Evolutionary conservation across 805 yeast species (phyloP), one percentile per base, ranked within the genome.

Genomic region (Yueomyces sp.): DNA sequence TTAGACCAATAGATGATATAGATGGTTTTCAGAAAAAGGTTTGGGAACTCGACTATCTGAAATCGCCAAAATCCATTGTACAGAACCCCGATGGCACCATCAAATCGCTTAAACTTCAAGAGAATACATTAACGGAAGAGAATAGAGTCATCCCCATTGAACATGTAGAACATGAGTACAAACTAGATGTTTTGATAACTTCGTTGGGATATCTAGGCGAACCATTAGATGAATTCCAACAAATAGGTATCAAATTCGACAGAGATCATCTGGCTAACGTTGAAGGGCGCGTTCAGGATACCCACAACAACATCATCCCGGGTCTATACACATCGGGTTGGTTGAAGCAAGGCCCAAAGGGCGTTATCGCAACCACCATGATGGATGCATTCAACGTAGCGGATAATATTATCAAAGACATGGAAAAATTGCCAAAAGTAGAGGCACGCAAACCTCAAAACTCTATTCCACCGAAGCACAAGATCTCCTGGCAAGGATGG

Each of bases 361-460:
- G 98, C 1, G 94, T 86, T 3, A 92, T 92, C 50, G 94, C 94
- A 19, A 72, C 85, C 11, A 86, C 97, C 0, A 84, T 90, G 81
- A 73, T 81, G 72, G 87, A 83, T 46, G 76, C 96, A 1, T 80
- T 80, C 49, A 73, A 76, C 6, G 79, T 90, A 0, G 90, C 86
- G 0, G 85, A 77, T 29, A 64, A 69, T 9, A 68, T 92, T 0
- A 54, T 77, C 19, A 65, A 70, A 36, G 95, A 86, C 52, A 62
- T 72, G 28, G n/a, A 57, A 59, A 3, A 29, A 31, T 26, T 3
- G 26, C 34, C n/a, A 31, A 3, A 9, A 36, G 27, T 4, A 26
- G 33, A n/a, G 28, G 27, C n/a, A 4, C 19, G 28, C 30, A 26
- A 26, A 38, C 6, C 38, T 28, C 27, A 43, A 49, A 19, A 50